phyloP scores from a whole-genome alignment of 2,329 filamentous ascomycete genomes.

The Lecanosticta acicola region DNA sequence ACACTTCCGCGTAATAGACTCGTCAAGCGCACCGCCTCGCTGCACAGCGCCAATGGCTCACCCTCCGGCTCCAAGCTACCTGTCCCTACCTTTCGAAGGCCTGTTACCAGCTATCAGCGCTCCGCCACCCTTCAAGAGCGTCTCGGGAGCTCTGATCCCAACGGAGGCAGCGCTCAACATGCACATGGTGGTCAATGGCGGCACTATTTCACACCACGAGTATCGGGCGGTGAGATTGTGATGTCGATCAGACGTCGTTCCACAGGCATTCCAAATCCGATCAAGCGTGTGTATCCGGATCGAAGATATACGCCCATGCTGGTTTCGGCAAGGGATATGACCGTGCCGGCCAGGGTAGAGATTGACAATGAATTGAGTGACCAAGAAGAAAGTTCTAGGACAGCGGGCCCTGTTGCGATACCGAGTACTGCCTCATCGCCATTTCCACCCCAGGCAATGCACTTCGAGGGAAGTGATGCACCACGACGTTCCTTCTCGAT shows the following conservation, averaged over 20 bases:
- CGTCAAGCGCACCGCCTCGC: slow-evolving; percentile 64
- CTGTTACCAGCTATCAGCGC: slow-evolving; percentile 73
- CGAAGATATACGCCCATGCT: slow-evolving; percentile 32
- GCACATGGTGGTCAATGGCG: slow-evolving; percentile 28
- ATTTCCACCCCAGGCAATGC: slow-evolving; percentile 16
- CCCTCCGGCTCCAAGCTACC: slow-evolving; percentile 55
- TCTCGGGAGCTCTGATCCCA: slow-evolving; percentile 9
- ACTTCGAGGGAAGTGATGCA: slow-evolving; percentile 27
- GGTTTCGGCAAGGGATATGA: slow-evolving; percentile 27
- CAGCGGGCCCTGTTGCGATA: slow-evolving; percentile 6
- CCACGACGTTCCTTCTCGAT: slow-evolving; percentile 49
- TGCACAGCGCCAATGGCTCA: slow-evolving; percentile 44
- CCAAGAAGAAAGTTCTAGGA: slow-evolving; percentile 13
- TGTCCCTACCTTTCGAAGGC: slow-evolving; percentile 61
- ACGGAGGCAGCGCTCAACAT: slow-evolving; percentile 9
- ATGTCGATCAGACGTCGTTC: slow-evolving; percentile 23
- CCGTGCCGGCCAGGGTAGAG: slow-evolving; percentile 22
- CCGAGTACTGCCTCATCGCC: slow-evolving; percentile 26
- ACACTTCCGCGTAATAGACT: slow-evolving; percentile 64
- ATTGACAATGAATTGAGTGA: slow-evolving; percentile 23
- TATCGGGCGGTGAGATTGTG: slow-evolving; percentile 18
- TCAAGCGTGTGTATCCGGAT: slow-evolving; percentile 33
- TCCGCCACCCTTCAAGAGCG: slow-evolving; percentile 59
- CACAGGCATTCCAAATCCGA: slow-evolving; percentile 35
- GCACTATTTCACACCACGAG: slow-evolving; percentile 32